phyloP scores from a whole-genome alignment of 257 asterid species.

The Eustoma russellianum region DNA sequence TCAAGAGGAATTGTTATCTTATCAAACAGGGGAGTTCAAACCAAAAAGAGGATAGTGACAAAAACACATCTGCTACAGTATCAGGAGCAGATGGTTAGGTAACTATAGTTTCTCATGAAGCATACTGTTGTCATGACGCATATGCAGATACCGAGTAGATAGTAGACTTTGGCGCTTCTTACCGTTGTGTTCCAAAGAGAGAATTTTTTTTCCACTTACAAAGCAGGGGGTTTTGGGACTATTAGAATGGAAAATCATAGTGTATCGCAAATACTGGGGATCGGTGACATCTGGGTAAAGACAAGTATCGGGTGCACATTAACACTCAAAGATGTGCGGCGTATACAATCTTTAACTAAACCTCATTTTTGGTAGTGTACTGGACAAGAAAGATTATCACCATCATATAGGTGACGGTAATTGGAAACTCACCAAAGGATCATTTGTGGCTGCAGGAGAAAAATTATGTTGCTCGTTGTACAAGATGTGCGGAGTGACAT shows the following conservation, averaged over 20 bases:
- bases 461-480: background rate
- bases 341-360: no score
- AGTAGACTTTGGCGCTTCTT: slow-evolving; percentile 8
- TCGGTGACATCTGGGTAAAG: background rate
- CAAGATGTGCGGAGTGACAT: background rate
- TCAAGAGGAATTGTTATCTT: background rate
- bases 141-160: slow-evolving; percentile 4
- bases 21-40: slow-evolving; percentile 2
- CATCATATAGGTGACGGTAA: no score
- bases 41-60: slow-evolving; percentile 1
- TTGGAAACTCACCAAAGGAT: background rate
- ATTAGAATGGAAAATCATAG: background rate
- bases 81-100: no score
- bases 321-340: no score
- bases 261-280: background rate
- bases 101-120: background rate
- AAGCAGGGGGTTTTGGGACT: background rate
- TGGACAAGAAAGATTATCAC: background rate
- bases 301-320: no score
- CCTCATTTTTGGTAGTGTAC: background rate
- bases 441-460: background rate
- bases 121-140: background rate
- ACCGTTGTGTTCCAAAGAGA: background rate
- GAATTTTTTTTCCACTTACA: background rate
- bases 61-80: slow-evolving; percentile 4